Base-by-base conservation (phyloP, 179 eudicot species). In the Actinidia polygama region DNA sequence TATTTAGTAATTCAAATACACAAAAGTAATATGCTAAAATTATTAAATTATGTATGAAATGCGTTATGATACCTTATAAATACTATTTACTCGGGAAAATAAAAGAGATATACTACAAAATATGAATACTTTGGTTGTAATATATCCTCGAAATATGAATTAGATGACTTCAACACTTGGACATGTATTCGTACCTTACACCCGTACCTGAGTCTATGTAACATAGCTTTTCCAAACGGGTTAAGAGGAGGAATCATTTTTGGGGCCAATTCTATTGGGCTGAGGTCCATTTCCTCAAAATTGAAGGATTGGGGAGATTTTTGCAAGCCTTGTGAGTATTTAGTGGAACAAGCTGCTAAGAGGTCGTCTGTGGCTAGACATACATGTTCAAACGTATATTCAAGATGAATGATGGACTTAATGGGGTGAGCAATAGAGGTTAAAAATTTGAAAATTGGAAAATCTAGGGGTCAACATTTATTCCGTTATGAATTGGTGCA, bases 161-260 rank as follows among this genome's bases (percentile, higher is more conserved):
- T 30, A 30, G 36, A 30, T 30, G 36, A 30, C 36, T 30, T 2
- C 36, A 2, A 30, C 36, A 30, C 36, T 30, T 30, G 36, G 36
- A 30, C 36, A 30, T 30, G 36, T 30, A n/a, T n/a, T n/a, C n/a
- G n/a, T n/a, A n/a, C n/a, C n/a, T n/a, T n/a, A n/a, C n/a, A n/a
- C n/a, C n/a, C n/a, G n/a, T n/a, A 30, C 36, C 36, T 30, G 36
- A 30, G 36, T 30, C 36, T 30, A 30, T 30, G 36, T 30, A 30
- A 30, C 36, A 30, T 30, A 79, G 24, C 6, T 18, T 18, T 30
- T 76, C 49, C 51, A 68, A 23, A 44, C 73, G 76, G 66, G 18
- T 15, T 78, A 86, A 95, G 98, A 88, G 96, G 98, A 77, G 98
- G 98, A 71, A 85, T 95, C 73, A 57, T 94, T 85, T 95, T 91